phyloP scores from a whole-genome alignment of 345 rosid species.

The Boechera stricta region DNA sequence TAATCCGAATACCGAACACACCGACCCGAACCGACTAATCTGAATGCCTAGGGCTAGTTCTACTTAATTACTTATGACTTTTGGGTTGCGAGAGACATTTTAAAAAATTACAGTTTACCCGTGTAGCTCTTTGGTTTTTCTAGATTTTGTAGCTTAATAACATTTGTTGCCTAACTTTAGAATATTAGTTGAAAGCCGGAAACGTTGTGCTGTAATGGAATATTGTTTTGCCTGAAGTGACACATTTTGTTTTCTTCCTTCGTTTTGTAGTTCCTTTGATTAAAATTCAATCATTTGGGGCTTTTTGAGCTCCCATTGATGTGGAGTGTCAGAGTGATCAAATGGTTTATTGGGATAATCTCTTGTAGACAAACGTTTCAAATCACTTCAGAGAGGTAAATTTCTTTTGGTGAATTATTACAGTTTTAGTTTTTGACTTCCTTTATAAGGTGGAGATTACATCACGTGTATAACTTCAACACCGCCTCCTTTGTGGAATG shows the following conservation, averaged over 20 bases:
- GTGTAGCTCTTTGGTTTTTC: too few relatives aligned
- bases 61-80: too few relatives aligned
- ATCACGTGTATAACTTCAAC: constrained; percentile 1
- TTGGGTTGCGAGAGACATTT: too few relatives aligned
- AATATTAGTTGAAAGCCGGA: neutral
- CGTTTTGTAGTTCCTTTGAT: neutral
- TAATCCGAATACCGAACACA: too few relatives aligned
- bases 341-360: neutral
- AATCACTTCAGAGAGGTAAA: neutral
- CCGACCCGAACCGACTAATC: too few relatives aligned
- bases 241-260: neutral
- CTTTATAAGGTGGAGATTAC: neutral
- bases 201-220: neutral
- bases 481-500: constrained; percentile 12
- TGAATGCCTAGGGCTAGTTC: too few relatives aligned
- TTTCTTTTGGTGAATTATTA: neutral
- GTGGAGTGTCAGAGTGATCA: neutral
- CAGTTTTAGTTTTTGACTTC: neutral
- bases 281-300: neutral
- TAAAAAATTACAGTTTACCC: too few relatives aligned
- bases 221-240: neutral
- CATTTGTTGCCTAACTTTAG: neutral
- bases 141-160: too few relatives aligned
- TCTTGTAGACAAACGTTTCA: neutral
- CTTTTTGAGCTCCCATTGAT: constrained; percentile 12